Evolutionary conservation across 345 rosid genomes (phyloP), one percentile per base, ranked within the genome.

Genomic region (Schrenkiella parvula): DNA sequence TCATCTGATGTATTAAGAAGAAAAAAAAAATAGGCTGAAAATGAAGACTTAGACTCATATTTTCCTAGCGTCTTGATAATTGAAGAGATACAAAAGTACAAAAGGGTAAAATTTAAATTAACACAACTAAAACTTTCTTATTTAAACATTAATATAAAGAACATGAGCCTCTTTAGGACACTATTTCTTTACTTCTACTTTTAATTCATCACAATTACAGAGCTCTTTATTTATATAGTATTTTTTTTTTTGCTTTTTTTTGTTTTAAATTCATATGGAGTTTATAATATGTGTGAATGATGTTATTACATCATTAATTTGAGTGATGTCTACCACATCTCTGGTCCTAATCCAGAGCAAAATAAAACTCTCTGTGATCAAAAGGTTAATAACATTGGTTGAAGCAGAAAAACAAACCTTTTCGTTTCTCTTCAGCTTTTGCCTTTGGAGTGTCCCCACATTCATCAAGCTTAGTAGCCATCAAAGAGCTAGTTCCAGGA

Each of bases 401-500:
- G 70, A 90, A 93, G 83, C 95, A 93, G 90, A 84, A 91, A 73
- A 93, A 91, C 83, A 85, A 85, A 71, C 93, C 76, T 79, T 78
- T 85, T 6, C 81, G 57, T 71, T 79, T 86, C 66, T 84, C 84
- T 70, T 82, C 90, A 58, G 55, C 68, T 52, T 73, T 82, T 3
- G 82, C 81, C 76, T 84, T 85, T n/a, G 92, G 92, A 38, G 91
- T 88, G 74, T 84, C 95, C 19, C 83, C 92, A 3, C 82, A 77
- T 62, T 73, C 89, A 68, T 86, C 90, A 25, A 79, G 77, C 32
- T 70, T 82, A 68, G 88, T 82, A 72, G 88, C 86, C 96, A 93
- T 91, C 84, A 93, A 79, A 13, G 97, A 88, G 79, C 98, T 89
- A 26, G 96, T 89, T 15, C 97, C 96, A 0, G 96, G 97, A 19